Evolutionary conservation across 2,329 filamentous ascomycete genomes (phyloP).

Genomic region (Colletotrichum salicis): DNA sequence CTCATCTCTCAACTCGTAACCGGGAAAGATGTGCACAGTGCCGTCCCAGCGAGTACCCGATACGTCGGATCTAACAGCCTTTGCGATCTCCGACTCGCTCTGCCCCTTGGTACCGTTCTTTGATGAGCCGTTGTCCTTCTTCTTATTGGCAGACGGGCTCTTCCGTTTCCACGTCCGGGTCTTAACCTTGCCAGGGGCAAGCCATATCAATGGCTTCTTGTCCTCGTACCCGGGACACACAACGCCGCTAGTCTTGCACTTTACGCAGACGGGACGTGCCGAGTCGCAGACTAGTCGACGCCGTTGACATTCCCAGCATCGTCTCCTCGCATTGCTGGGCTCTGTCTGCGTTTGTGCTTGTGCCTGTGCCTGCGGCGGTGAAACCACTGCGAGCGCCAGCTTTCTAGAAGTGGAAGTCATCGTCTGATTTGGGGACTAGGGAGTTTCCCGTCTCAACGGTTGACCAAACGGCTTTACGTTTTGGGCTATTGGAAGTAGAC

Average conservation of each 20-base stretch:
- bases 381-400: neutral
- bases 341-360: neutral
- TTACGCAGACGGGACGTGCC: slow-evolving; percentile 48
- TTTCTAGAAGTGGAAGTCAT: neutral
- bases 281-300: slow-evolving; percentile 52
- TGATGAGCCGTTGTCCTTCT: neutral
- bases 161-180: slow-evolving; percentile 38
- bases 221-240: slow-evolving; percentile 54
- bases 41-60: neutral
- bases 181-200: slow-evolving; percentile 39
- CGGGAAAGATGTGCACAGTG: slow-evolving; percentile 10
- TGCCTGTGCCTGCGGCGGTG: neutral
- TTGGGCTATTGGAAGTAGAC: slow-evolving; percentile 23
- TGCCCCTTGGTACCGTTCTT: neutral
- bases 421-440: neutral
- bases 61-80: neutral
- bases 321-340: slow-evolving; percentile 21
- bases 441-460: neutral
- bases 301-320: slow-evolving; percentile 56
- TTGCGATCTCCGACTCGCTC: neutral
- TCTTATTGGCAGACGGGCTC: neutral
- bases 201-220: slow-evolving; percentile 50
- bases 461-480: neutral
- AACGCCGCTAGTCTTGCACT: slow-evolving; percentile 46
- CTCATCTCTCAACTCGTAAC: slow-evolving; percentile 6